A percentile compares a stretch with the other conserved stretches of the same genome.
Conservation (phyloP, 352 stramenopile species). For the Globisporangium nunn region DNA sequence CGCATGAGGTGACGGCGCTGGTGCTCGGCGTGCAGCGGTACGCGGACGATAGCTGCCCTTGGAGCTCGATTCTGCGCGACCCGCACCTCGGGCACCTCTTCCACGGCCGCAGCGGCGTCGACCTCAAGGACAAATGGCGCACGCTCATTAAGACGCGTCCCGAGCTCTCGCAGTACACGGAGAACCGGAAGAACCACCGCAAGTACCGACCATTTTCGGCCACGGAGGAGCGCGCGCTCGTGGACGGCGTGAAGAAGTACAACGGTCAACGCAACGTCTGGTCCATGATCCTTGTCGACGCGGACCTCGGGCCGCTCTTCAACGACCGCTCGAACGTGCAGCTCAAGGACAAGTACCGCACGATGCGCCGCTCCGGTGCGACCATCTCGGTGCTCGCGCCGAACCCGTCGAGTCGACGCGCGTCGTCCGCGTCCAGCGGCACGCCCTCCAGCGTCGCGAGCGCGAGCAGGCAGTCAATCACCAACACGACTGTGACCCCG, state of each 20-base stretch:
- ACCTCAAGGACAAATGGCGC: constrained; percentile 82
- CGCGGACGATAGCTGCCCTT: constrained; percentile 77
- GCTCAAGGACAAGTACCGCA: constrained; percentile 82
- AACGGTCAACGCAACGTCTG: constrained; percentile 78
- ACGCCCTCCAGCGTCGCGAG: constrained; percentile 9
- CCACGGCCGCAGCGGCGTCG: constrained; percentile 67
- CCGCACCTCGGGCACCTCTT: constrained; percentile 69
- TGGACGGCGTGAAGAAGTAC: constrained; percentile 84
- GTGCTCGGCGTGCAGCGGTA: constrained; percentile 80
- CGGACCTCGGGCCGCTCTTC: constrained; percentile 68
- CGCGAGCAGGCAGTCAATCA: constrained; percentile 7
- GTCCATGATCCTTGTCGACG: constrained; percentile 78
- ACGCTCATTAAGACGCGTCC: constrained; percentile 77
- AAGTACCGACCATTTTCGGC: constrained; percentile 78
- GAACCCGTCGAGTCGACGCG: constrained; percentile 37
- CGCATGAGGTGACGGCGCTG: constrained; percentile 76
- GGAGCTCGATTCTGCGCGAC: constrained; percentile 74
- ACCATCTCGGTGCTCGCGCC: constrained; percentile 32
- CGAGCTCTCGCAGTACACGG: constrained; percentile 67
- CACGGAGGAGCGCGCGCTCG: constrained; percentile 75
- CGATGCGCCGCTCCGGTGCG: constrained; percentile 55
- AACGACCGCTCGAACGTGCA: constrained; percentile 82
- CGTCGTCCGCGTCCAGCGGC: constrained; percentile 8
- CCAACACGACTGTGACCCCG: constrained; percentile 17
- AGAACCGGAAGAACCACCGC: constrained; percentile 84